A percentile compares a stretch with the other conserved stretches of the same genome.
These are phyloP conservation scores for Fusarium irregulare DNA, from an alignment of 2,329 filamentous ascomycete species.

Conservation along the genomic window DNA sequence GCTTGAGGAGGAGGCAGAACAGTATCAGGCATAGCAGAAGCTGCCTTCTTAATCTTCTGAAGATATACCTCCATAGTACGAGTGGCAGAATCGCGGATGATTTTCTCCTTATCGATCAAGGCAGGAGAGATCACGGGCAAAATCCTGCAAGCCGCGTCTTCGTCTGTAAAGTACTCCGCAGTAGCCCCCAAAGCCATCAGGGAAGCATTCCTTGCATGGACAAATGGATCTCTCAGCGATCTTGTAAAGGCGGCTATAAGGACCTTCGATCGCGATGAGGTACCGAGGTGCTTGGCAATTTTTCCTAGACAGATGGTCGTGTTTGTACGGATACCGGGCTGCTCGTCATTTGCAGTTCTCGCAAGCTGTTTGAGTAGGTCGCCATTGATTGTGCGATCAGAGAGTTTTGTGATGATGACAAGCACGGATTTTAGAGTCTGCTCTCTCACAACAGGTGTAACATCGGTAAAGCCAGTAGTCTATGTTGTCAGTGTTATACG, in stretches of 20 bases:
- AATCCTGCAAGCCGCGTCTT: constrained; percentile 87
- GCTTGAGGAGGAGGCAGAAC: constrained; percentile 74
- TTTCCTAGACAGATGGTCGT: constrained; percentile 98
- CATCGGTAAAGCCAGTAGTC: constrained; percentile 94
- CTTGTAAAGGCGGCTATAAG: constrained; percentile 92
- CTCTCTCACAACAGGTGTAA: constrained; percentile 90
- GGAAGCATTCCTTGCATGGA: constrained; percentile 91
- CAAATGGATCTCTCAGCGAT: constrained; percentile 90
- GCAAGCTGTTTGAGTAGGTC: constrained; percentile 91
- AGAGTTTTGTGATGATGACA: constrained; percentile 86
- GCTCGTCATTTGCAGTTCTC: constrained; percentile 96
- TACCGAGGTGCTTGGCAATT: constrained; percentile 88
- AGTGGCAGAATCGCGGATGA: constrained; percentile 89
- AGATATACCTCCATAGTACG: constrained; percentile 91
- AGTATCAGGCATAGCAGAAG: constrained; percentile 81
- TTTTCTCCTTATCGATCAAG: constrained; percentile 94
- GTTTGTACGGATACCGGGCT: constrained; percentile 96
- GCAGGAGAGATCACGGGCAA: constrained; percentile 86
- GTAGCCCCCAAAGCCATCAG: constrained; percentile 89
- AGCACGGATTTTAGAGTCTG: constrained; percentile 96
- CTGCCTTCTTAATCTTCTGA: constrained; percentile 82
- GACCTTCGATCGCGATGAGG: constrained; percentile 85
- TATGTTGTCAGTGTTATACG: constrained; percentile 52
- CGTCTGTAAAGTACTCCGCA: constrained; percentile 85
- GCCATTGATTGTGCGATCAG: constrained; percentile 92